phyloP scores from a whole-genome alignment of 2,329 filamentous ascomycete genomes.

The Periconia macrospinosa region DNA sequence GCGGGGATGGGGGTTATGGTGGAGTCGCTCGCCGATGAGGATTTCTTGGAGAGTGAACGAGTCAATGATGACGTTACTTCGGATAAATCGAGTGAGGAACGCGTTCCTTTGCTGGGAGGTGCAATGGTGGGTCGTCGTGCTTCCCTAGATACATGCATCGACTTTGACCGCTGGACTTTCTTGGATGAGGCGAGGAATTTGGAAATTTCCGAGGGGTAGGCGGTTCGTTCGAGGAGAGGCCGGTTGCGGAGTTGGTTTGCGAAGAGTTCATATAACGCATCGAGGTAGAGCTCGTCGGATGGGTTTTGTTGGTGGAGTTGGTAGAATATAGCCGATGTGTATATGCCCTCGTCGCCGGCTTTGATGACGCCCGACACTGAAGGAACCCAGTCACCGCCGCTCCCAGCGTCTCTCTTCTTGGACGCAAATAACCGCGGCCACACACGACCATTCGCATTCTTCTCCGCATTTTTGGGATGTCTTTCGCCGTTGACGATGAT shows the following conservation, averaged over 20 bases:
- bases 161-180: slow-evolving; percentile 6
- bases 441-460: not conserved
- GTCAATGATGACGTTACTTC: slow-evolving; percentile 9
- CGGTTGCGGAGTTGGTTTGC: slow-evolving; percentile 24
- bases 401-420: slow-evolving; percentile 17
- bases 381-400: slow-evolving; percentile 23
- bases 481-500: not conserved
- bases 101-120: slow-evolving; percentile 1
- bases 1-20: slow-evolving; percentile 1
- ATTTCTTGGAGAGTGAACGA: slow-evolving; percentile 9
- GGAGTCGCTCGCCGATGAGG: slow-evolving; percentile 2
- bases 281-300: slow-evolving; percentile 25
- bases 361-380: slow-evolving; percentile 33
- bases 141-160: slow-evolving; percentile 2
- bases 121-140: slow-evolving; percentile 3
- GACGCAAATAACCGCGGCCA: slow-evolving; percentile 18
- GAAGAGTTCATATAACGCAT: slow-evolving; percentile 29
- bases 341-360: slow-evolving; percentile 35
- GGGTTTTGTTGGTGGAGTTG: slow-evolving; percentile 16
- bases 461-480: not conserved
- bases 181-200: slow-evolving; percentile 24
- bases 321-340: slow-evolving; percentile 29
- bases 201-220: slow-evolving; percentile 25
- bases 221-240: slow-evolving; percentile 21
- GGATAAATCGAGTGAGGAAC: slow-evolving; percentile 15